Conservation (phyloP, 1,139 yeast species). For the Saccharomyces hybrid region DNA sequence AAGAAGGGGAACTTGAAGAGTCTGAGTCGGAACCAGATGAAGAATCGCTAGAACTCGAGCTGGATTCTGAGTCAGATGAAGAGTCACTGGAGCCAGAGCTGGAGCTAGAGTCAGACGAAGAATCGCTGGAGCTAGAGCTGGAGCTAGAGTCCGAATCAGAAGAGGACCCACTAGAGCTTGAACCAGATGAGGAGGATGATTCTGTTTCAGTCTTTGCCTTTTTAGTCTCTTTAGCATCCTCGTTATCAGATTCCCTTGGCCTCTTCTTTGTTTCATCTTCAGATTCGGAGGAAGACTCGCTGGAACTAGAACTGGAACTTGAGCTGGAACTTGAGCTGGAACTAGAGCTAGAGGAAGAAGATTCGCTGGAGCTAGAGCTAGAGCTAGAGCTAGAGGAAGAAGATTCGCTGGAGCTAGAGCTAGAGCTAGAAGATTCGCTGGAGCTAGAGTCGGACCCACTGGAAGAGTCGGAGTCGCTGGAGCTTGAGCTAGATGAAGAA, state of each 20-base stretch:
- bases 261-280: conserved; percentile 5
- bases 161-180: conserved; percentile 7
- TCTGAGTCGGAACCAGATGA: conserved; percentile 8
- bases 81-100: conserved; percentile 3
- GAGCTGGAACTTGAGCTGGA: too few species aligned
- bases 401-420: conserved; percentile 4
- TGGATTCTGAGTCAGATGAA: conserved; percentile 24
- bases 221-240: not conserved
- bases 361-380: too few species aligned
- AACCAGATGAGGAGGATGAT: conserved; percentile 9
- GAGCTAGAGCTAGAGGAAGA: conserved; percentile 23
- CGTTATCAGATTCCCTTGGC: conserved; percentile 2
- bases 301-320: conserved; percentile 4
- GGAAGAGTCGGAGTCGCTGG: conserved; percentile 10
- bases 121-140: conserved; percentile 9
- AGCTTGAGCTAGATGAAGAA: conserved; percentile 13
- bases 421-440: conserved; percentile 5
- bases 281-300: conserved; percentile 8
- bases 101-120: conserved; percentile 11
- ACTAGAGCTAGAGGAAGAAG: conserved; percentile 2
- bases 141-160: conserved; percentile 7
- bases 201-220: conserved; percentile 10
- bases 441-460: not conserved
- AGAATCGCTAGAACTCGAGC: conserved; percentile 9
- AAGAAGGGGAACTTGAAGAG: conserved; percentile 9